Evolutionary conservation across 768 basidiomycete genomes (phyloP).

Genomic region (Russula lepida): DNA sequence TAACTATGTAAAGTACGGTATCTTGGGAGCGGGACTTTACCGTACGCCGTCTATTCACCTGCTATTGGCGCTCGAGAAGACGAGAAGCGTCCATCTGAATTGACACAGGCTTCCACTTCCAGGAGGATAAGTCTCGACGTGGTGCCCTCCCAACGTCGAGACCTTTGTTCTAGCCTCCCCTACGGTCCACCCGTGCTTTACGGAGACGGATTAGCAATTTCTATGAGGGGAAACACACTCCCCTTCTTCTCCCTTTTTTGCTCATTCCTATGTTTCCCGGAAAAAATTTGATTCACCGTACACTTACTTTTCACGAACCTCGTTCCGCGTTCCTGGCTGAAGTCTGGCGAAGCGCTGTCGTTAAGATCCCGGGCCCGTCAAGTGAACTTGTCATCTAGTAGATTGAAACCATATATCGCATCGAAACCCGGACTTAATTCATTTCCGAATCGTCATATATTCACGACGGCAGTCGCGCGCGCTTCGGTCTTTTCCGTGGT

Average conservation of each 20-base stretch:
- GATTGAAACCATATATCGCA: background rate
- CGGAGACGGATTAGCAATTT: background rate
- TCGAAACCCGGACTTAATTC: background rate
- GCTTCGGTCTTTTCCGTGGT: background rate
- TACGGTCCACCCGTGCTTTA: background rate
- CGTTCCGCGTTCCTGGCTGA: background rate
- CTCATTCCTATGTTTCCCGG: background rate
- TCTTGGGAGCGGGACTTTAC: background rate
- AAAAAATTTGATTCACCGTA: background rate
- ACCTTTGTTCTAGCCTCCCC: background rate
- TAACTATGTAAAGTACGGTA: background rate
- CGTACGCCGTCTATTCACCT: background rate
- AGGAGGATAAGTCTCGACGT: background rate
- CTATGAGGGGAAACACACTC: background rate
- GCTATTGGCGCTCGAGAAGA: background rate
- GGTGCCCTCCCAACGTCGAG: background rate
- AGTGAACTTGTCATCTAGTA: background rate
- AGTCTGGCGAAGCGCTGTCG: background rate
- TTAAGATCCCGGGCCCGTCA: background rate
- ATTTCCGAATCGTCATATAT: background rate
- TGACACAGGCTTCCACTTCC: background rate
- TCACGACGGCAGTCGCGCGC: background rate
- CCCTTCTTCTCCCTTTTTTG: background rate
- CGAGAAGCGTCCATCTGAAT: background rate
- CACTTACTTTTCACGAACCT: background rate